phyloP scores from a whole-genome alignment of 2,329 filamentous ascomycete species.

The Ophiostoma ulmi region DNA sequence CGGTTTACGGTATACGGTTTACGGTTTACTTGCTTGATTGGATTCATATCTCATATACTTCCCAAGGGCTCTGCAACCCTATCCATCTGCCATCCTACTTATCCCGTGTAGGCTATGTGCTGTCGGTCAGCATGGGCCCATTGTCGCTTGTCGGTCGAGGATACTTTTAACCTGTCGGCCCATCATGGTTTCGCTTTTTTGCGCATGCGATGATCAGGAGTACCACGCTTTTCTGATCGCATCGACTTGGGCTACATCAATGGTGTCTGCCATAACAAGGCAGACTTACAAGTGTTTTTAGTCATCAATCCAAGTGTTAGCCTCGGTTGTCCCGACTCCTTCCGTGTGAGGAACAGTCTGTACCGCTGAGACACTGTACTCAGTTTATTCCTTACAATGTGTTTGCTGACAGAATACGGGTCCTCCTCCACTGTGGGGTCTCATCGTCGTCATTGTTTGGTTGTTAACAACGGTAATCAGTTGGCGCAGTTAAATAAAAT shows the following conservation, averaged over 20 bases:
- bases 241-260: background rate
- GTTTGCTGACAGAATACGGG: constrained; percentile 6
- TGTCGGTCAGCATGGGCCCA: background rate
- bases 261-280: background rate
- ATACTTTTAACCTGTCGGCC: background rate
- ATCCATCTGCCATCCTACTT: background rate
- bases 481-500: background rate
- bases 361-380: background rate
- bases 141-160: background rate
- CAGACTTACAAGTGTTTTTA: background rate
- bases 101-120: background rate
- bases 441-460: constrained; percentile 15
- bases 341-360: background rate
- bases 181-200: background rate
- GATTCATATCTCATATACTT: background rate
- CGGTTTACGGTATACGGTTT: background rate
- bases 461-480: background rate
- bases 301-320: background rate
- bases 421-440: constrained; percentile 9
- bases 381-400: background rate
- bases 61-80: background rate
- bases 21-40: background rate
- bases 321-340: constrained; percentile 19
- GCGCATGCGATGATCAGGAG: background rate
- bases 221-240: background rate